Evolutionary conservation across 768 basidiomycete genomes (phyloP).

Genomic region (Tylopilus sp.): DNA sequence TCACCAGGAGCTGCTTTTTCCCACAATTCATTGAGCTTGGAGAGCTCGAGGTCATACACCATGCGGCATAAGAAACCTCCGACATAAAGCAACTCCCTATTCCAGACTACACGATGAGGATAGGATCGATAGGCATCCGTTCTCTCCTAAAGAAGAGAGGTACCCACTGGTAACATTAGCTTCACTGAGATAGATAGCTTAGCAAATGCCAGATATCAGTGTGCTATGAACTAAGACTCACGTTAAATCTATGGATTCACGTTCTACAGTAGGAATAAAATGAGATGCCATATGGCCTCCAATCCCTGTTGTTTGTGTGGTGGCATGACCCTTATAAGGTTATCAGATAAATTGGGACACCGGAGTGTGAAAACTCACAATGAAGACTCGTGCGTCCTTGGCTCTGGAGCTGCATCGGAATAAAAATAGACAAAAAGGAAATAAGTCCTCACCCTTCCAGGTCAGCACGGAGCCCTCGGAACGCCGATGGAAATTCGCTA

Average conservation of each 20-base stretch:
- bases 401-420: neutral
- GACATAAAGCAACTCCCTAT: slow-evolving; percentile 79
- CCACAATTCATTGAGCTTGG: slow-evolving; percentile 38
- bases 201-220: neutral
- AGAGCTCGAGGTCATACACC: slow-evolving; percentile 82
- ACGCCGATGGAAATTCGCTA: neutral
- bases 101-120: slow-evolving; percentile 61
- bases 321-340: slow-evolving; percentile 3
- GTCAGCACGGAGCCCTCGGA: neutral
- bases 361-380: neutral
- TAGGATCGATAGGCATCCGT: neutral
- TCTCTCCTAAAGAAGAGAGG: neutral
- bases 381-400: neutral
- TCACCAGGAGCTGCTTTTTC: neutral
- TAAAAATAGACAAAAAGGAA: neutral
- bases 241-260: slow-evolving; percentile 1
- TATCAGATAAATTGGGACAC: neutral
- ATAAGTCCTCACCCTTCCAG: neutral
- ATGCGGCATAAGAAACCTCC: slow-evolving; percentile 79
- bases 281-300: slow-evolving; percentile 2
- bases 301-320: slow-evolving; percentile 2
- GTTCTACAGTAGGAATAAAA: slow-evolving; percentile 3
- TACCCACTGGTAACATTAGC: neutral
- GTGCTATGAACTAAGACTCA: neutral
- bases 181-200: neutral